These are phyloP conservation scores for Rugonectria rugulosa DNA, from an alignment of 2,329 filamentous ascomycete genomes.

Conservation along the genomic window DNA sequence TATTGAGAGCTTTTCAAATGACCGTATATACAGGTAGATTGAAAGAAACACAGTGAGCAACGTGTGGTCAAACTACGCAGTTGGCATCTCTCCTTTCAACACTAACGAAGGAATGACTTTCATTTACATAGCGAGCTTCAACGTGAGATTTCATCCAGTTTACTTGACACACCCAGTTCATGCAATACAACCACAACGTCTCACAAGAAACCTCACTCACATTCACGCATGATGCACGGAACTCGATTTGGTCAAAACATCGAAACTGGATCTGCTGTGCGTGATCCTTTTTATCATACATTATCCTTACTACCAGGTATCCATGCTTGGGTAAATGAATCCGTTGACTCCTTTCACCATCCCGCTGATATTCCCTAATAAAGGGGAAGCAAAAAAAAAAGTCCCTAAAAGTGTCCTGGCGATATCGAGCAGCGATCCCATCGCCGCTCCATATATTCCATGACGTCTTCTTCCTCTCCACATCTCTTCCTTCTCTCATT, in stretches of 20 bases:
- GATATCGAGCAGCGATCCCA: constrained; percentile 10
- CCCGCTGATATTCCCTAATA: constrained; percentile 7
- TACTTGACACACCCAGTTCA: too few species aligned
- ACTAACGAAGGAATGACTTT: too few species aligned
- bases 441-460: constrained; percentile 21
- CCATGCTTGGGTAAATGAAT: constrained; percentile 33
- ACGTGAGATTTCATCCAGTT: too few species aligned
- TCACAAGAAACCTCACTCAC: too few species aligned
- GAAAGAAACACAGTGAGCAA: too few species aligned
- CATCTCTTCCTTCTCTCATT: constrained; percentile 18
- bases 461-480: constrained; percentile 13
- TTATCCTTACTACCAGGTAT: constrained; percentile 33
- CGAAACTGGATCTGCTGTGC: constrained; percentile 21
- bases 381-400: constrained; percentile 21
- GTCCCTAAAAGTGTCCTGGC: constrained; percentile 11
- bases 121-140: too few species aligned
- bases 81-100: too few species aligned
- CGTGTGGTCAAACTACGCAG: too few species aligned
- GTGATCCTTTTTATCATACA: constrained; percentile 37
- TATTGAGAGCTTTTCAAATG: too few species aligned
- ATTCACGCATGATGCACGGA: constrained; percentile 2
- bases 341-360: constrained; percentile 19
- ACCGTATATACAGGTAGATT: too few species aligned
- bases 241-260: constrained; percentile 18
- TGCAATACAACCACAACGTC: too few species aligned